phyloP scores from a whole-genome alignment of 306 rosid genomes.

The Cucurbita argyrosperma region DNA sequence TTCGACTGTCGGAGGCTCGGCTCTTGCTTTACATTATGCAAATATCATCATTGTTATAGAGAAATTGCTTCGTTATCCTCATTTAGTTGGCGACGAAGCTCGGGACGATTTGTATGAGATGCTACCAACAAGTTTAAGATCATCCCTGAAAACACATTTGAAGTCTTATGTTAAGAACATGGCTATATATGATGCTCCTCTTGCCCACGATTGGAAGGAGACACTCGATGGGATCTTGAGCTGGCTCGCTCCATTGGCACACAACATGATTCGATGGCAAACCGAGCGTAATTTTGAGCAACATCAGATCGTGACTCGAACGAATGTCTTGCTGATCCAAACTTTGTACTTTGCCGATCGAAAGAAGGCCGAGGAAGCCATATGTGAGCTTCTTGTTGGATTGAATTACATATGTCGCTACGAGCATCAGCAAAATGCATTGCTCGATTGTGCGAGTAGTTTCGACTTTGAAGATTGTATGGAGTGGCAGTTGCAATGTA shows the following conservation, averaged over 20 bases:
- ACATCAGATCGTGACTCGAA: slow-evolving; percentile 49
- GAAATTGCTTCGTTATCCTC: slow-evolving; percentile 80
- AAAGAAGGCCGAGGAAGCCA: slow-evolving; percentile 65
- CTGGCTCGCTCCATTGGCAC: slow-evolving; percentile 86
- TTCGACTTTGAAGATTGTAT: slow-evolving; percentile 80
- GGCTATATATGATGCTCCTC: slow-evolving; percentile 94
- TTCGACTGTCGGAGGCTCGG: slow-evolving; percentile 84
- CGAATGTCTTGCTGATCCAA: slow-evolving; percentile 72
- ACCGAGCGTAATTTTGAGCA: slow-evolving; percentile 89
- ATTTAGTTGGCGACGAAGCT: slow-evolving; percentile 86
- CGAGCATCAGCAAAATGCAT: slow-evolving; percentile 86
- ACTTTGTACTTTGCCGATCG: slow-evolving; percentile 75
- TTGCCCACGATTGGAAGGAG: slow-evolving; percentile 90
- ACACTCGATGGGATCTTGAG: slow-evolving; percentile 58
- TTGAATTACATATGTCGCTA: slow-evolving; percentile 88
- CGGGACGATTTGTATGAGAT: slow-evolving; percentile 78
- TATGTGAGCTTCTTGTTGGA: slow-evolving; percentile 76
- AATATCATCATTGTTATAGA: slow-evolving; percentile 73
- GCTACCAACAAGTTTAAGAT: slow-evolving; percentile 75
- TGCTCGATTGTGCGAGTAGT: slow-evolving; percentile 80
- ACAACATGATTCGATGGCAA: slow-evolving; percentile 93
- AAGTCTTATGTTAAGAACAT: slow-evolving; percentile 65
- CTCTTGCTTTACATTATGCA: slow-evolving; percentile 87
- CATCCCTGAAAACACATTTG: slow-evolving; percentile 52
- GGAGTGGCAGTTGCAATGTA: slow-evolving; percentile 73